phyloP scores from a whole-genome alignment of 805 yeast genomes.

The Yarrowia sp. region DNA sequence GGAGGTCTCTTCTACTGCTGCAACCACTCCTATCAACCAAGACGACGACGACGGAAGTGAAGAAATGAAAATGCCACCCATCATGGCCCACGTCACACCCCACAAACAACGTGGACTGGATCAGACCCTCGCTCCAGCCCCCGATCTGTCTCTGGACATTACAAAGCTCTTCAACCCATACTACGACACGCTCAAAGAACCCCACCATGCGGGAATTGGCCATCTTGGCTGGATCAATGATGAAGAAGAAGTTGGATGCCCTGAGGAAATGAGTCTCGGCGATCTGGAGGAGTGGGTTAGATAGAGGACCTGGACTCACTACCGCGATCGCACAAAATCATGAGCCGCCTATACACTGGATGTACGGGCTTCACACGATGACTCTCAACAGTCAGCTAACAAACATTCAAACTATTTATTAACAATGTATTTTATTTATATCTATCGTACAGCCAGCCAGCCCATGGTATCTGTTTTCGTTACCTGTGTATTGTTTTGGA shows the following conservation, averaged over 20 bases:
- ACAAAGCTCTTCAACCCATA: constrained; percentile 21
- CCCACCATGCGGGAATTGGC: background rate
- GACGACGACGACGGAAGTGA: background rate
- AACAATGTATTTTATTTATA: constrained; percentile 19
- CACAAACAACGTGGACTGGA: background rate
- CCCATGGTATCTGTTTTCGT: no score
- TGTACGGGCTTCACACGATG: background rate
- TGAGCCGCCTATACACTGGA: background rate
- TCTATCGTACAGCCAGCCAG: no score
- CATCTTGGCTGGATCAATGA: constrained; percentile 22
- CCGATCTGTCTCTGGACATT: constrained; percentile 5
- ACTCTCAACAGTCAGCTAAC: constrained; percentile 10
- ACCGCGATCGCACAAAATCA: background rate
- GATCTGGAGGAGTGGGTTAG: constrained; percentile 19
- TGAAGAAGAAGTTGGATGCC: constrained; percentile 22
- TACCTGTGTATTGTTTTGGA: no score
- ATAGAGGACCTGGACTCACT: background rate
- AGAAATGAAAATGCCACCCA: background rate
- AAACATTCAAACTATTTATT: constrained; percentile 13
- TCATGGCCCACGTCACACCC: background rate
- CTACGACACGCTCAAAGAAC: constrained; percentile 8
- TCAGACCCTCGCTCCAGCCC: constrained; percentile 4
- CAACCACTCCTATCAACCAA: constrained; percentile 12
- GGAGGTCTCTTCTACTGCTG: constrained; percentile 19
- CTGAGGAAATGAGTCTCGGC: constrained; percentile 10